These are phyloP conservation scores for Jacaranda mimosifolia DNA, from an alignment of 257 asterid species.

Conservation along the genomic window DNA sequence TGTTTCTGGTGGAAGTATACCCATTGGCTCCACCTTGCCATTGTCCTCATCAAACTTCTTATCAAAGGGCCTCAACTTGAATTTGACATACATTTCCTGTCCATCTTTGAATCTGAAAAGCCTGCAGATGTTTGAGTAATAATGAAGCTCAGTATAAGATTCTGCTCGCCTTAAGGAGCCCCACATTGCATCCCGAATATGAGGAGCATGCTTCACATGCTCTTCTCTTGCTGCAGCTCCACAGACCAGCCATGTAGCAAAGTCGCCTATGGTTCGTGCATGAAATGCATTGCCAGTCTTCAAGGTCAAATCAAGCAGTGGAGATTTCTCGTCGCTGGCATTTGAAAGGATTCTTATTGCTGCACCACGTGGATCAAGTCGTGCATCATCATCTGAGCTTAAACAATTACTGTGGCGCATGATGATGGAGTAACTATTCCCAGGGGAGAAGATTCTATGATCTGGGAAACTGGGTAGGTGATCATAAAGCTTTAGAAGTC, in stretches of 20 bases:
- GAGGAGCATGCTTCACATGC: slow-evolving; percentile 67
- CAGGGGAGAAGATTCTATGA: slow-evolving; percentile 57
- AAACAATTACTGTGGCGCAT: slow-evolving; percentile 73
- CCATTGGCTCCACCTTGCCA: slow-evolving; percentile 62
- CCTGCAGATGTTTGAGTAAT: slow-evolving; percentile 69
- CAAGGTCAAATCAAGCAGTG: slow-evolving; percentile 64
- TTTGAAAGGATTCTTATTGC: slow-evolving; percentile 61
- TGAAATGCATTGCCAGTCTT: slow-evolving; percentile 76
- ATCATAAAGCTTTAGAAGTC: slow-evolving; percentile 52
- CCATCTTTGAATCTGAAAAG: slow-evolving; percentile 59
- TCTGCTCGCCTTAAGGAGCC: slow-evolving; percentile 57
- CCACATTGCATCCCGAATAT: slow-evolving; percentile 76
- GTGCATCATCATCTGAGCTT: slow-evolving; percentile 77
- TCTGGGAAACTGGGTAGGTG: slow-evolving; percentile 54
- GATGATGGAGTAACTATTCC: slow-evolving; percentile 49
- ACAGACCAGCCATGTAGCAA: slow-evolving; percentile 77
- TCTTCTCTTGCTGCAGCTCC: slow-evolving; percentile 72
- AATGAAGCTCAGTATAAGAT: slow-evolving; percentile 68
- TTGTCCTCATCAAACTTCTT: slow-evolving; percentile 55
- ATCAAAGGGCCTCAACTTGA: slow-evolving; percentile 68
- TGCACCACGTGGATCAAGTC: slow-evolving; percentile 73
- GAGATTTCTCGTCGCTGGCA: slow-evolving; percentile 32
- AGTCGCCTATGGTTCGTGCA: slow-evolving; percentile 68
- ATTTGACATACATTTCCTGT: slow-evolving; percentile 63
- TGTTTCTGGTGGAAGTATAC: slow-evolving; percentile 75